A percentile compares a stretch with the other conserved stretches of the same genome.
phyloP scores from a whole-genome alignment of 2,329 filamentous ascomycete genomes.

The Epichloe hybrida region DNA sequence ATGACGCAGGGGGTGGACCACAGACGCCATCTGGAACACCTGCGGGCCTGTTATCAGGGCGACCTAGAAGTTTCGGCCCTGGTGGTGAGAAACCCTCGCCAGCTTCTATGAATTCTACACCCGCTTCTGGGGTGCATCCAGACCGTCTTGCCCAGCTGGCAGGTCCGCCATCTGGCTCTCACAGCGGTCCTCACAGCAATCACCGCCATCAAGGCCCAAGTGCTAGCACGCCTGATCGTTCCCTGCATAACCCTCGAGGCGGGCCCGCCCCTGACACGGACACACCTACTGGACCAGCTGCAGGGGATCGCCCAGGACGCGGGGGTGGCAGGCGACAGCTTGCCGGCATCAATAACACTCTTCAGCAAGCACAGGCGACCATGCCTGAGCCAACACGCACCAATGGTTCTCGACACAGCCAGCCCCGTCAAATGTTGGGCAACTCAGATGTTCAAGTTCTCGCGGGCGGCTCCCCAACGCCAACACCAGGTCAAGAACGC shows the following conservation, averaged over 20 bases:
- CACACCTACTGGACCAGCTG: conserved; percentile 23
- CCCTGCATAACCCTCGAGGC: conserved; percentile 9
- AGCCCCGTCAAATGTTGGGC: conserved; percentile 29
- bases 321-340: conserved; percentile 38
- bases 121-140: conserved; percentile 30
- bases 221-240: conserved; percentile 14
- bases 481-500: conserved; percentile 36
- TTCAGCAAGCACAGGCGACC: conserved; percentile 37
- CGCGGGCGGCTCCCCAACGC: conserved; percentile 38
- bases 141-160: conserved; percentile 36
- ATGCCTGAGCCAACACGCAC: conserved; percentile 24
- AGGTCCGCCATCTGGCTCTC: conserved; percentile 15
- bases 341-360: conserved; percentile 44
- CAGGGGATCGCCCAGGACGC: conserved; percentile 21
- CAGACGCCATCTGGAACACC: conserved; percentile 16
- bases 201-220: conserved; percentile 14
- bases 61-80: conserved; percentile 25
- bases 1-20: conserved; percentile 22
- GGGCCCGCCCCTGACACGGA: conserved; percentile 13
- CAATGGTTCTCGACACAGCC: conserved; percentile 19
- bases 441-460: conserved; percentile 44
- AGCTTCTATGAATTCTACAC: conserved; percentile 12
- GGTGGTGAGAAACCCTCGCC: conserved; percentile 13
- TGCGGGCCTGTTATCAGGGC: conserved; percentile 23
- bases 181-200: conserved; percentile 14